These are phyloP conservation scores for Suillus spraguei DNA, from an alignment of 768 basidiomycete species.

Conservation along the genomic window DNA sequence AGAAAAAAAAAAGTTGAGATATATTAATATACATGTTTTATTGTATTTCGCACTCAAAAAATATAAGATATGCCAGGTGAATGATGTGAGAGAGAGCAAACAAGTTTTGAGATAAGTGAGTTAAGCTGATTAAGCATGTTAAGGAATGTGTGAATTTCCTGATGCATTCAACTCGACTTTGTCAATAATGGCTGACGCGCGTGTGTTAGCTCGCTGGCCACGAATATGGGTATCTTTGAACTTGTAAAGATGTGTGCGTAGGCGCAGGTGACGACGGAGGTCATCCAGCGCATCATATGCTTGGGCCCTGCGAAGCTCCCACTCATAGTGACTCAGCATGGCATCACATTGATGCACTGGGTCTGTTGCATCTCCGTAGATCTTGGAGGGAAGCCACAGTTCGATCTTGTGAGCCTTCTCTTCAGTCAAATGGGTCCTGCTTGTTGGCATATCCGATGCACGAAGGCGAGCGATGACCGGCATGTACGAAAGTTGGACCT, in stretches of 20 bases:
- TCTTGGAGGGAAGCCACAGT: not conserved
- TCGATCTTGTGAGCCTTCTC: not conserved
- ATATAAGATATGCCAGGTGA: too few relatives aligned
- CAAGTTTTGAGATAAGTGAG: too few relatives aligned
- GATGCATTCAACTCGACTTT: not conserved
- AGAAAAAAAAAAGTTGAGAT: too few relatives aligned
- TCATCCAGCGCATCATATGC: constrained; percentile 14
- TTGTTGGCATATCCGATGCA: not conserved
- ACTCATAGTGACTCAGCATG: constrained; percentile 9
- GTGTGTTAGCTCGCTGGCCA: constrained; percentile 27
- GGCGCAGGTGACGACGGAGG: constrained; percentile 20
- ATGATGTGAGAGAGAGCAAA: too few relatives aligned
- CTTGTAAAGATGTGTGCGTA: constrained; percentile 24
- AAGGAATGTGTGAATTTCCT: too few relatives aligned
- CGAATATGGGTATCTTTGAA: constrained; percentile 6
- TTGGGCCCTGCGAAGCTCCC: constrained; percentile 22
- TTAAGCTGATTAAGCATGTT: too few relatives aligned
- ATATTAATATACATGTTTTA: too few relatives aligned
- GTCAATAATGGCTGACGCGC: constrained; percentile 22
- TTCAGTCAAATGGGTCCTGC: too few relatives aligned
- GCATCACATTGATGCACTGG: not conserved
- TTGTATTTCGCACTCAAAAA: too few relatives aligned
- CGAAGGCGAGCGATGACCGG: constrained; percentile 12
- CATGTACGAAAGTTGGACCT: constrained; percentile 32
- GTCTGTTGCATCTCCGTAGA: not conserved